A percentile compares a stretch with the other conserved stretches of the same genome.
phyloP scores from a whole-genome alignment of 2,329 filamentous ascomycete species.

The Chalaropsis ovoidea region DNA sequence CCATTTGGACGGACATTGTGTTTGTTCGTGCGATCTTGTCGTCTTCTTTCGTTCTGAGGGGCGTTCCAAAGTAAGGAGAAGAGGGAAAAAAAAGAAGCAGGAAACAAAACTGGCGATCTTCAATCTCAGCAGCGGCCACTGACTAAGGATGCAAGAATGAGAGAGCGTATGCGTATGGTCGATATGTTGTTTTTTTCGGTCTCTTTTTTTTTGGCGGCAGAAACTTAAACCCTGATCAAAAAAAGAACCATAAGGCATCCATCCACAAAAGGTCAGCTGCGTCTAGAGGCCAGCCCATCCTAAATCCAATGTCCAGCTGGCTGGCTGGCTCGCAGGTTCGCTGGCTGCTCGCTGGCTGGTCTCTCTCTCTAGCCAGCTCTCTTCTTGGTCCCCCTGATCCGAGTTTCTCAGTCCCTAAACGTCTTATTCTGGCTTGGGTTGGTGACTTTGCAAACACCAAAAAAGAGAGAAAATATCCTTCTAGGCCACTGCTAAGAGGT shows the following conservation, averaged over 20 bases:
- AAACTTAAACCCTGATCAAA: too few relatives aligned
- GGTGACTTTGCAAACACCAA: neutral
- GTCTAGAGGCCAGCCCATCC: neutral
- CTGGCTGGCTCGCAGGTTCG: too few relatives aligned
- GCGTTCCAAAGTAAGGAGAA: neutral
- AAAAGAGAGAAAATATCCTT: too few relatives aligned
- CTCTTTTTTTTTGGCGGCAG: too few relatives aligned
- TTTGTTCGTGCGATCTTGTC: neutral
- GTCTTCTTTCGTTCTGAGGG: neutral
- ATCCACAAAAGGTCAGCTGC: neutral
- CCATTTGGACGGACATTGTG: constrained; percentile 13
- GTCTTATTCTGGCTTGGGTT: neutral
- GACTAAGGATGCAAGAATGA: too few relatives aligned
- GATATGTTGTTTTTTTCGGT: too few relatives aligned
- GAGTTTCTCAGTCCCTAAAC: neutral
- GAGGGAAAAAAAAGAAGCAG: neutral
- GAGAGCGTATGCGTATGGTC: too few relatives aligned
- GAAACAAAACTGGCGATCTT: neutral
- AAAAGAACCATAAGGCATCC: neutral
- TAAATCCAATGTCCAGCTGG: neutral
- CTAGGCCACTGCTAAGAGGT: too few relatives aligned
- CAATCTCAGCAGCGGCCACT: too few relatives aligned
- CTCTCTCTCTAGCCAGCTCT: neutral
- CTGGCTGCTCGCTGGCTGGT: neutral
- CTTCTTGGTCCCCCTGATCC: neutral